Base-by-base conservation (phyloP, 2,329 filamentous ascomycete species). In the Fusarium mangiferae region DNA sequence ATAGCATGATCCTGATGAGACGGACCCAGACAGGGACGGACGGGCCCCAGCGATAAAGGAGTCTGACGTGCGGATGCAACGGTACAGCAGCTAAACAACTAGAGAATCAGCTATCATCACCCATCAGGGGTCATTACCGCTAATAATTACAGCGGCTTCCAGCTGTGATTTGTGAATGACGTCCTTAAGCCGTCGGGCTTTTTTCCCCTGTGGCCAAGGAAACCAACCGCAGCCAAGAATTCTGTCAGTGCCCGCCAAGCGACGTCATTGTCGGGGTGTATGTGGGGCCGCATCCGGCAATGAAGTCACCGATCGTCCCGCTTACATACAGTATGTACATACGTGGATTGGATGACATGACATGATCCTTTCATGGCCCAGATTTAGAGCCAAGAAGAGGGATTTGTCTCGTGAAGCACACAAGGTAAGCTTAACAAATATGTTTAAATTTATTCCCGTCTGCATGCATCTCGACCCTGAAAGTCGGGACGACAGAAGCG, bases 221-320 rank as follows among this genome's bases (percentile, higher is more conserved):
- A 28, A 42, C 56, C 41, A 54, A 41, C 65, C 62, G 30, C 18
- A 39, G 63, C 63, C 71, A 74, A 71, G 57, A 61, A 41, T 28
- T 44, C 63, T 74, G 61, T 60, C 66, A 71, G 41, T 39, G 45
- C 33, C 33, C 18, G 46, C 56, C 55, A 67, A 72, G 36, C 67
- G 51, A 74, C 72, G 72, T 74, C 72, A 74, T 74, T 41, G 15
- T 57, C 62, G 62, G 58, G 38, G 48, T 38, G 49, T 36, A 18
- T 69, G 35, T 64, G 65, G 67, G 66, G 30, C 67, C 60, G 46
- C 7, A 18, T 35, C 30, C 46, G 68, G 54, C 49, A 48, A 68
- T 74, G 49, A 74, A 72, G 67, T 74, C 71, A 72, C 71, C 68
- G 71, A 74, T 74, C 58, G 38, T 24, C 70, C 70, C 70, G 44